Evolutionary conservation across 2,329 filamentous ascomycete genomes (phyloP), one percentile per base, ranked within the genome.

Genomic region (Botryotinia globosa): DNA sequence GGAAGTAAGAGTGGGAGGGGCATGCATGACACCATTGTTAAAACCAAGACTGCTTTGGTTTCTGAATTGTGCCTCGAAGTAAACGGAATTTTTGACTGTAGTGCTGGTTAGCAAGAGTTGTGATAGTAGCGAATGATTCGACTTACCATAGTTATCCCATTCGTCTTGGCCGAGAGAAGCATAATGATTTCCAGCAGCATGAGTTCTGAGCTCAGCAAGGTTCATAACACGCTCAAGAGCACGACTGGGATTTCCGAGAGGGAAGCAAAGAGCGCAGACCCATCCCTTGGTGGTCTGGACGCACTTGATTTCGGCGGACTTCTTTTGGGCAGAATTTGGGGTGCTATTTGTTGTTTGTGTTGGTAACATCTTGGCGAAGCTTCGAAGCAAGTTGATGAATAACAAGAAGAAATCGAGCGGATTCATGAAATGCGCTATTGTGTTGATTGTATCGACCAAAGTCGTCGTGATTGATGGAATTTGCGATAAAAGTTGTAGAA

Each of bases 231-330:
- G 65, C 48, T 68, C 48, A 32, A 68, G n/a, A 14, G 65, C 65
- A 25, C 65, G 65, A 29, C n/a, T 68, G 25, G 48, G 37, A 32
- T 68, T 25, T 16, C 37, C 48, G 12, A 68, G 51, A 68, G 65
- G 65, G n/a, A 68, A 68, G 37, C 65, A 68, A 42, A 68, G 51
- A 68, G 65, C 65, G 65, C 65, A 68, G 65, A 68, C 65, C 65
- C 65, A 68, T 56, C 65, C 65, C 20, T 68, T 68, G 48, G 48
- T 68, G n/a, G 48, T 68, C 10, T 32, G 34, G 34, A 68, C 65
- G 20, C 65, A 68, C 12, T 56, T 68, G n/a, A 25, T 25, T 44
- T 68, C 37, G 29, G 65, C 20, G 22, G 48, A 20, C n/a, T 68
- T 68, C 25, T 44, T 68, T 18, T 22, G 37, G 37, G 34, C 29